Evolutionary conservation across 2,329 filamentous ascomycete genomes (phyloP).

Genomic region (Clonostachys chloroleuca): DNA sequence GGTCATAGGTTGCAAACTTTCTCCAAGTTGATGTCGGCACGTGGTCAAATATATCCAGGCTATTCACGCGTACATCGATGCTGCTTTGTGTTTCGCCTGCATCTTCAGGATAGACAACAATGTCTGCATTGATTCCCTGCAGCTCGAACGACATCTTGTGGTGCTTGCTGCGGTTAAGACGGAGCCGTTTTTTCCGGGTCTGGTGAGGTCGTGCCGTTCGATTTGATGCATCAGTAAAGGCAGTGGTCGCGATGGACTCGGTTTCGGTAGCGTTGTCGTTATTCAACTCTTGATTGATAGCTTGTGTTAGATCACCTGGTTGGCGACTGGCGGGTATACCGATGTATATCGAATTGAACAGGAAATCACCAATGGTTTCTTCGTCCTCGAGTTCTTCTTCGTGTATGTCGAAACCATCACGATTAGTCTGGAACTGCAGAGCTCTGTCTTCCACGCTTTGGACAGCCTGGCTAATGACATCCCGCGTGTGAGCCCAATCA

Average conservation of each 20-base stretch:
- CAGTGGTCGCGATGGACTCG: constrained; percentile 79
- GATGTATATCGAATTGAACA: constrained; percentile 99
- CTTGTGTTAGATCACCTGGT: constrained; percentile 72
- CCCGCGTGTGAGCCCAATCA: constrained; percentile 86
- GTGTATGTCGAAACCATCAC: constrained; percentile 48
- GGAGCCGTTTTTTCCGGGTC: constrained; percentile 56
- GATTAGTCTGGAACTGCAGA: constrained; percentile 60
- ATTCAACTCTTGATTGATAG: constrained; percentile 85
- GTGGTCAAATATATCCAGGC: constrained; percentile 90
- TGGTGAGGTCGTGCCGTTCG: constrained; percentile 37
- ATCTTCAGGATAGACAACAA: constrained; percentile 73
- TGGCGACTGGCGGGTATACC: constrained; percentile 84
- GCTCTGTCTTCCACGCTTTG: constrained; percentile 82
- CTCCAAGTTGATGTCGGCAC: constrained; percentile 96
- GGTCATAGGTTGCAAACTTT: constrained; percentile 93
- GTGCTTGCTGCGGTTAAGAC: constrained; percentile 76
- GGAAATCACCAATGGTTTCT: constrained; percentile 85
- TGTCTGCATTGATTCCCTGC: constrained; percentile 75
- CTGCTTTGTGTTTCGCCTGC: constrained; percentile 83
- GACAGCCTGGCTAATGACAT: constrained; percentile 82
- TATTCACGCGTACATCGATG: constrained; percentile 74
- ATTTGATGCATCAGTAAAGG: constrained; percentile 54
- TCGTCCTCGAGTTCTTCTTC: constrained; percentile 77
- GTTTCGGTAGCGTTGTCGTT: constrained; percentile 86
- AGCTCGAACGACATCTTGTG: constrained; percentile 97